A percentile compares a stretch with the other conserved stretches of the same genome.
These are phyloP conservation scores for Corylus heterophylla DNA, from an alignment of 306 rosid species.

Conservation along the genomic window DNA sequence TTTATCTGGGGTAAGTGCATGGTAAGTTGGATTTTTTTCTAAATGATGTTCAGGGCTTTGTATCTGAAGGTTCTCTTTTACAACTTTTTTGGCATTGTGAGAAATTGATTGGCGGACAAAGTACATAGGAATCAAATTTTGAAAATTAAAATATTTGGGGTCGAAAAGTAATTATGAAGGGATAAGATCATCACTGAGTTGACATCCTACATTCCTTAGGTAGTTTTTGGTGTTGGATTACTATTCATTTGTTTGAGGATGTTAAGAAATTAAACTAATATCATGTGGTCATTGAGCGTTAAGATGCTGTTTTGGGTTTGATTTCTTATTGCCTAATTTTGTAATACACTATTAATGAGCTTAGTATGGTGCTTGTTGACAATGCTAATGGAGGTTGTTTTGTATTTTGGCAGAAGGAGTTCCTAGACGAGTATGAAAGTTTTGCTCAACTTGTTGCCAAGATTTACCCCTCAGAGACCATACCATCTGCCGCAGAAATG, in stretches of 20 bases:
- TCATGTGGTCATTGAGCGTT: background rate
- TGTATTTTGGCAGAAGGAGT: constrained; percentile 74
- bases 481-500: constrained; percentile 65
- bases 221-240: background rate
- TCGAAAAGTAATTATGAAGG: background rate
- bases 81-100: background rate
- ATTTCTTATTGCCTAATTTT: background rate
- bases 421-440: constrained; percentile 79
- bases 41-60: background rate
- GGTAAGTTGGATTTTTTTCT: constrained; percentile 44
- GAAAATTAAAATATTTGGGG: constrained; percentile 14
- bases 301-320: background rate
- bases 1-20: constrained; percentile 96
- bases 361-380: background rate
- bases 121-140: background rate
- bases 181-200: no score
- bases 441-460: constrained; percentile 81
- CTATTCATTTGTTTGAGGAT: background rate
- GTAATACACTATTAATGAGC: background rate
- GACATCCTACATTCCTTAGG: no score
- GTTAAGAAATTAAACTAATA: background rate
- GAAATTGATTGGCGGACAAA: background rate
- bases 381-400: constrained; percentile 26
- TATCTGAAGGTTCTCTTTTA: background rate
- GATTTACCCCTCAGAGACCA: constrained; percentile 74